These are phyloP conservation scores for Pseudozyma sp. DNA, from an alignment of 1,284 basidiomycete genomes.

Conservation along the genomic window DNA sequence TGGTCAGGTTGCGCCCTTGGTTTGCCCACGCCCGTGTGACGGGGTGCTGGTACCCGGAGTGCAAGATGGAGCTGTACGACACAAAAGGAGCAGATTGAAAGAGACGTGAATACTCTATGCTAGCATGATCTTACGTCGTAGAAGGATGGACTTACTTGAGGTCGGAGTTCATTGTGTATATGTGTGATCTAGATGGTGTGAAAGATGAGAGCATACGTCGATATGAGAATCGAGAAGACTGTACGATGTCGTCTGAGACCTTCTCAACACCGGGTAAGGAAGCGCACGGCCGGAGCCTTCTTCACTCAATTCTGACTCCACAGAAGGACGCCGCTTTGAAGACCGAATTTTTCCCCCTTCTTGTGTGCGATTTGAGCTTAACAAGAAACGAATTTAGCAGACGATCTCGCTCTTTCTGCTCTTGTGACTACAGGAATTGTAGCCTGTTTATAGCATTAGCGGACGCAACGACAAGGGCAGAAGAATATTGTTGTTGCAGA, in stretches of 20 bases:
- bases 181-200: neutral
- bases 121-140: no score
- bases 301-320: slow-evolving; percentile 7
- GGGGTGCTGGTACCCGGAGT: slow-evolving; percentile 63
- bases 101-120: no score
- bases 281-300: no score
- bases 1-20: slow-evolving; percentile 54
- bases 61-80: slow-evolving; percentile 49
- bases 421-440: no score
- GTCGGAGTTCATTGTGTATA: slow-evolving; percentile 37
- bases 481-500: neutral
- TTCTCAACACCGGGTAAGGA: slow-evolving; percentile 19
- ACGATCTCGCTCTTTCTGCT: no score
- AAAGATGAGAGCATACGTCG: neutral
- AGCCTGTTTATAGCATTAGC: neutral
- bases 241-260: slow-evolving; percentile 27
- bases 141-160: slow-evolving; percentile 50
- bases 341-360: slow-evolving; percentile 3
- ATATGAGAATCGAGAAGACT: neutral
- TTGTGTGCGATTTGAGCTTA: neutral
- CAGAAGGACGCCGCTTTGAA: slow-evolving; percentile 11
- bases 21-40: slow-evolving; percentile 60
- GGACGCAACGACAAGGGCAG: neutral
- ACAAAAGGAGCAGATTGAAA: neutral
- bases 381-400: no score